A percentile compares a stretch with the other conserved stretches of the same genome.
Conservation (phyloP, 140 eudicot genomes). For the Bidens hawaiensis region DNA sequence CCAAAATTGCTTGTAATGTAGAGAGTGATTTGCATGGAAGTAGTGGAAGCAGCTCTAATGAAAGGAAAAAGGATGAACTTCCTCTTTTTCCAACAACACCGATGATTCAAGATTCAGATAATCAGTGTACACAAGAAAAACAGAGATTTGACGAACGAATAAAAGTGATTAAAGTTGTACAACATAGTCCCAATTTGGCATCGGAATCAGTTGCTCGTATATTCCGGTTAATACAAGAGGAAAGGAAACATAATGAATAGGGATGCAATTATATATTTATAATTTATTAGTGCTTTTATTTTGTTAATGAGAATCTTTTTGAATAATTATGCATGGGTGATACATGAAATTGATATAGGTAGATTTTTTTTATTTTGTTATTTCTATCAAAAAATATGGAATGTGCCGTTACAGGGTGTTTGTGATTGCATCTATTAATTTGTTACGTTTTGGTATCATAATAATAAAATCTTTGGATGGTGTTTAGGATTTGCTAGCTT, state of each 20-base stretch:
- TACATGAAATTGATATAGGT: constrained; percentile 2
- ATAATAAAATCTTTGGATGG: background rate
- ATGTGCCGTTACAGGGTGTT: background rate
- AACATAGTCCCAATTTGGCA: constrained; percentile 51
- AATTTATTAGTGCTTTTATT: background rate
- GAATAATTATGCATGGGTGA: too few species aligned
- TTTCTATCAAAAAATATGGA: too few species aligned
- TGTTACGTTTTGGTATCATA: background rate
- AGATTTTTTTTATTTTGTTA: too few species aligned
- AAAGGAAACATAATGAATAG: too few species aligned
- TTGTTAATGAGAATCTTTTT: constrained; percentile 12
- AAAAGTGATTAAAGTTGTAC: constrained; percentile 59
- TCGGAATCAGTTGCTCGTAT: constrained; percentile 69
- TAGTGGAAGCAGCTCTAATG: constrained; percentile 17
- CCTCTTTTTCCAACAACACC: constrained; percentile 55
- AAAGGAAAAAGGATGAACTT: constrained; percentile 35
- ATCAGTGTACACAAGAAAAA: constrained; percentile 18
- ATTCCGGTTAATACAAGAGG: constrained; percentile 55
- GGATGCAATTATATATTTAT: constrained; percentile 31
- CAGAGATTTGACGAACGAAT: constrained; percentile 29
- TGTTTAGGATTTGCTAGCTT: background rate
- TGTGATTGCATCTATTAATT: background rate
- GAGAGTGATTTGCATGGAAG: constrained; percentile 33
- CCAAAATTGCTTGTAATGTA: constrained; percentile 25
- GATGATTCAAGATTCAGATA: constrained; percentile 21